Percentiles rank a stretch among this genome's conserved stretches.
phyloP scores from a whole-genome alignment of 1,139 yeast genomes.

The Ashbya aceris region DNA sequence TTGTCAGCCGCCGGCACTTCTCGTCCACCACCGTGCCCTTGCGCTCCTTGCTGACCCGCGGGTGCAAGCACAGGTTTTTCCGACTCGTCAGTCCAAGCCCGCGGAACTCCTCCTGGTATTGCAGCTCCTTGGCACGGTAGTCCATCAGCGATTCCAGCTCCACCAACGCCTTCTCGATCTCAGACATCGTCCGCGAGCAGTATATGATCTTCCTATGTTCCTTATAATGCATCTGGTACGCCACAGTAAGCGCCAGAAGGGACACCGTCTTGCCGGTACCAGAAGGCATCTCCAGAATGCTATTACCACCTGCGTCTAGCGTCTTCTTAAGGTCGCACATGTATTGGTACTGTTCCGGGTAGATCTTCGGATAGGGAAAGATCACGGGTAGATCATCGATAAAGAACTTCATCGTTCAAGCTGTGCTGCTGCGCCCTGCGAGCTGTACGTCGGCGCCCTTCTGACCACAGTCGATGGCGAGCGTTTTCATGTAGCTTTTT shows the following conservation, averaged over 20 bases:
- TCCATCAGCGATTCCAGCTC: slow-evolving; percentile 86
- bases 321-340: slow-evolving; percentile 94
- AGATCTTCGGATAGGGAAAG: slow-evolving; percentile 94
- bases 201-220: slow-evolving; percentile 90
- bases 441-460: too few species aligned
- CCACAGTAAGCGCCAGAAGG: slow-evolving; percentile 78
- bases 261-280: slow-evolving; percentile 98
- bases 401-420: slow-evolving; percentile 41
- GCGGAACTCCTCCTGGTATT: slow-evolving; percentile 76
- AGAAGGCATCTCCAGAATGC: slow-evolving; percentile 98
- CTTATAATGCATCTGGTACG: slow-evolving; percentile 92
- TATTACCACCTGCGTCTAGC: slow-evolving; percentile 93
- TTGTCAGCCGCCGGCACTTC: slow-evolving; percentile 87
- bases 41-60: slow-evolving; percentile 75
- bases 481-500: too few species aligned
- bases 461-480: too few species aligned
- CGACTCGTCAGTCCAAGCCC: slow-evolving; percentile 92
- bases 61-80: slow-evolving; percentile 87
- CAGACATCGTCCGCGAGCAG: slow-evolving; percentile 99
- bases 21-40: slow-evolving; percentile 96
- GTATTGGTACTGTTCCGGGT: slow-evolving; percentile 96
- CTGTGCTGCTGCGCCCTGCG: too few species aligned
- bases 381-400: slow-evolving; percentile 93
- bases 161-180: slow-evolving; percentile 93
- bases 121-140: slow-evolving; percentile 71